Evolutionary conservation across 1,139 yeast species (phyloP).

Genomic region (Nakaseomyces nivariensis): DNA sequence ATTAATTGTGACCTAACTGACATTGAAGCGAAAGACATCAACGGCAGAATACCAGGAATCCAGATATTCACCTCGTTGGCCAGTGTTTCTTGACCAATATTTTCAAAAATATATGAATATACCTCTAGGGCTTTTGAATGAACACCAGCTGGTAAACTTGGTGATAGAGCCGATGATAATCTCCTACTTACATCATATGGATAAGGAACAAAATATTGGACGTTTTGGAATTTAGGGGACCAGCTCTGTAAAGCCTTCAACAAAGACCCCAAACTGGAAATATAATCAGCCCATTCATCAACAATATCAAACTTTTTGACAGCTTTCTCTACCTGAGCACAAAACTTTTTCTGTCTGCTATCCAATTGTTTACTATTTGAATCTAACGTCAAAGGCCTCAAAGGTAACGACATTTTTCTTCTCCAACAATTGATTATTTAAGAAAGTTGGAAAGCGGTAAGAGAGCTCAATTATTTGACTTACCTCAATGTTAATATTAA

Average conservation of each 20-base stretch:
- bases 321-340: slow-evolving; percentile 60
- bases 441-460: no score
- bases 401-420: slow-evolving; percentile 23
- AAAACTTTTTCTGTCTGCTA: slow-evolving; percentile 60
- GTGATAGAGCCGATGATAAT: slow-evolving; percentile 50
- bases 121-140: slow-evolving; percentile 80
- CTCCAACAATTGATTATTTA: no score
- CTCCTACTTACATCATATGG: slow-evolving; percentile 30
- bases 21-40: slow-evolving; percentile 79
- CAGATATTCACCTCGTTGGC: slow-evolving; percentile 52
- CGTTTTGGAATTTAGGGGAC: slow-evolving; percentile 47
- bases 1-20: slow-evolving; percentile 74
- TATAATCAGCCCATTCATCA: slow-evolving; percentile 98
- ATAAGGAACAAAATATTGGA: slow-evolving; percentile 39
- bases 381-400: slow-evolving; percentile 26
- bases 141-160: slow-evolving; percentile 85
- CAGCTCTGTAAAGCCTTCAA: slow-evolving; percentile 56
- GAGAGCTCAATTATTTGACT: no score
- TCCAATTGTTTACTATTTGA: slow-evolving; percentile 27
- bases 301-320: slow-evolving; percentile 72
- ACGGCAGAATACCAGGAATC: slow-evolving; percentile 84
- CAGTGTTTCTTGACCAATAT: slow-evolving; percentile 43
- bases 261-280: slow-evolving; percentile 71
- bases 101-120: slow-evolving; percentile 58
- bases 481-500: no score